Conservation (phyloP, 495 filamentous ascomycete genomes). For the Penicillium parvum region DNA sequence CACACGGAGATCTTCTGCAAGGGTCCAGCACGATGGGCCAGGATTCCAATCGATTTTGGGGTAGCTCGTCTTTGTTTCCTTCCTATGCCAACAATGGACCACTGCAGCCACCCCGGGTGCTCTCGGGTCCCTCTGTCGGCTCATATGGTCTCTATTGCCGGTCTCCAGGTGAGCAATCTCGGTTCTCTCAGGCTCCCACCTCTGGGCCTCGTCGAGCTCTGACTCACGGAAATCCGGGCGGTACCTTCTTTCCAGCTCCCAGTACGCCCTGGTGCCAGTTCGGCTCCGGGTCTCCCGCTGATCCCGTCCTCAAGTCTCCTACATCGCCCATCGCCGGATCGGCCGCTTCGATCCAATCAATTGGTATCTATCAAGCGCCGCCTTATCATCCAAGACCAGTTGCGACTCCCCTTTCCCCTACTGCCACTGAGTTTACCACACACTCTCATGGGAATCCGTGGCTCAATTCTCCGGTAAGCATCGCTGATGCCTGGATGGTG, state of each 20-base stretch:
- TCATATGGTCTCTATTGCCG: constrained; percentile 29
- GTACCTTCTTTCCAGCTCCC: constrained; percentile 31
- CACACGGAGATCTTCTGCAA: constrained; percentile 24
- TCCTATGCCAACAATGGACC: constrained; percentile 15
- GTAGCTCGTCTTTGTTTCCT: constrained; percentile 16
- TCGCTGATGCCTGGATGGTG: neutral
- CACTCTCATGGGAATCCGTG: constrained; percentile 44
- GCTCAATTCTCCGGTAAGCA: constrained; percentile 45
- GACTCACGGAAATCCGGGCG: constrained; percentile 36
- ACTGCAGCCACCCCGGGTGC: constrained; percentile 34
- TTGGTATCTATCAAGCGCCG: constrained; percentile 48
- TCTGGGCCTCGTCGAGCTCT: constrained; percentile 34
- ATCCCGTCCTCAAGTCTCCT: constrained; percentile 14
- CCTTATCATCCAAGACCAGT: constrained; percentile 67
- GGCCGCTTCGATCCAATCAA: constrained; percentile 37
- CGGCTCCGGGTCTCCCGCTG: constrained; percentile 22
- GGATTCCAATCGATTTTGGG: constrained; percentile 34
- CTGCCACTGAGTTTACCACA: constrained; percentile 72
- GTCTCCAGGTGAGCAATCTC: constrained; percentile 28
- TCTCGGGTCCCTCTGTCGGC: constrained; percentile 37
- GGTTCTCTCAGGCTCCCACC: constrained; percentile 30
- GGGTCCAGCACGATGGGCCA: constrained; percentile 21
- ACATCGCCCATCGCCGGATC: constrained; percentile 32
- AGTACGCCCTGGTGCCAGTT: constrained; percentile 34
- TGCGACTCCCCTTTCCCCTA: constrained; percentile 78